These are phyloP conservation scores for Boletus sp. DNA, from an alignment of 768 basidiomycete species.

Conservation along the genomic window DNA sequence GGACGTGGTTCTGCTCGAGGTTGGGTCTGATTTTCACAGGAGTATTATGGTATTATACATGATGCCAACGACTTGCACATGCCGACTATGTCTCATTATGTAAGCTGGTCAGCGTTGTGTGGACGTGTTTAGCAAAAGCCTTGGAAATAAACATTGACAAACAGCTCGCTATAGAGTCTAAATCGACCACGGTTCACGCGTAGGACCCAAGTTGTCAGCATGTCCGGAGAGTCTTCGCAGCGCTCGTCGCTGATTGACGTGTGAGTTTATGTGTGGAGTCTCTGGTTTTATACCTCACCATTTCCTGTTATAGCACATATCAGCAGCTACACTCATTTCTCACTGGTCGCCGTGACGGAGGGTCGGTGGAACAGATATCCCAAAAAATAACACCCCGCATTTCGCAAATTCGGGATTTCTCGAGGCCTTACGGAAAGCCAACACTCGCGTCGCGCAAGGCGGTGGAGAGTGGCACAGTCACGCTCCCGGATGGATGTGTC, in stretches of 20 bases:
- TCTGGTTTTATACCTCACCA: conserved; percentile 1
- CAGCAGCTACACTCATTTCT: conserved; percentile 60
- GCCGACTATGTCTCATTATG: too few species aligned
- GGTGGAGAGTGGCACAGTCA: conserved; percentile 66
- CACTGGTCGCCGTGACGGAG: conserved; percentile 57
- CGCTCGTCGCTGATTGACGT: conserved; percentile 73
- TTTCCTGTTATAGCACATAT: conserved; percentile 49
- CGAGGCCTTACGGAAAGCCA: conserved; percentile 69
- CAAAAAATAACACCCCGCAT: conserved; percentile 59
- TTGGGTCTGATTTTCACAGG: conserved; percentile 43
- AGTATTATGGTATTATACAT: background rate
- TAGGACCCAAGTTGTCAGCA: conserved; percentile 21
- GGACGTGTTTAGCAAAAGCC: conserved; percentile 21
- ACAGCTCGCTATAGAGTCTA: conserved; percentile 14
- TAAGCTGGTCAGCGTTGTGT: conserved; percentile 8
- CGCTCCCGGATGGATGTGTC: conserved; percentile 62
- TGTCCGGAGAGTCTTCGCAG: conserved; percentile 49
- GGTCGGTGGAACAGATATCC: conserved; percentile 55
- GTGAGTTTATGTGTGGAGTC: conserved; percentile 32
- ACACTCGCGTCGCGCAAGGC: conserved; percentile 63
- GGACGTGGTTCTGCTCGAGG: conserved; percentile 74
- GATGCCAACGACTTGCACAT: too few species aligned
- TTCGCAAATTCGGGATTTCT: conserved; percentile 52
- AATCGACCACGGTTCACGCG: conserved; percentile 2
- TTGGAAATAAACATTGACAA: conserved; percentile 24